Evolutionary conservation across 176 grass and related monocot species (phyloP), one percentile per base, ranked within the genome.

Genomic region (Avena sativa): DNA sequence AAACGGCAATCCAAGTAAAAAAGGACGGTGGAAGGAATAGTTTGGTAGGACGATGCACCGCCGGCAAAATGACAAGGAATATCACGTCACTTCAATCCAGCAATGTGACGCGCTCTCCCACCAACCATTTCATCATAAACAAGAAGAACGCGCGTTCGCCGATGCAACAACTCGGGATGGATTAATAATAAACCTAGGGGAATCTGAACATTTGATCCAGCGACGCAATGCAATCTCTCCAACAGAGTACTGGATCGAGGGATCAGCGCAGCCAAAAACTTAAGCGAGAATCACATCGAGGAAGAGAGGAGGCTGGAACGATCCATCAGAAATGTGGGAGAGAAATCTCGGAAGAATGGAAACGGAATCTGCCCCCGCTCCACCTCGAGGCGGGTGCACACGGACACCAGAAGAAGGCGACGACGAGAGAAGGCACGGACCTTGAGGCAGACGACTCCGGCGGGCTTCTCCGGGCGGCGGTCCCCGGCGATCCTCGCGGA

Each of bases 71-170:
- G 68, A 48, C 70, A 57, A 84, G 70, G n/a, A 63, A 87, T 55
- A 79, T 84, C 85, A 81, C 81, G 89, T 85, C 90, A 91, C 49
- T 77, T 85, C 86, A 82, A 85, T 85, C 90, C 81, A 88, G 79
- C 82, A 77, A 81, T 81, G 30, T 75, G 85, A 87, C 89, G 68
- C 63, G 79, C 81, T 88, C 81, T 46, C 69, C 85, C 76, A 88
- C 81, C 81, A 76, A 85, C 76, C 85, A 88, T 91, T 89, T 23
- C 83, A 79, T 57, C 65, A 48, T 83, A 50, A 79, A 82, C 17
- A 69, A 36, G 44, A 52, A 32, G 25, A 69, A 51, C 48, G 26
- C 3, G 19, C 80, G 49, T 82, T 17, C 80, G n/a, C 63, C 63
- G 26, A 81, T 68, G 63, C 63, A 85, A 85, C 82, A 34, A 75